Conservation (phyloP, 2,329 filamentous ascomycete species). For the Epicoccum nigrum region DNA sequence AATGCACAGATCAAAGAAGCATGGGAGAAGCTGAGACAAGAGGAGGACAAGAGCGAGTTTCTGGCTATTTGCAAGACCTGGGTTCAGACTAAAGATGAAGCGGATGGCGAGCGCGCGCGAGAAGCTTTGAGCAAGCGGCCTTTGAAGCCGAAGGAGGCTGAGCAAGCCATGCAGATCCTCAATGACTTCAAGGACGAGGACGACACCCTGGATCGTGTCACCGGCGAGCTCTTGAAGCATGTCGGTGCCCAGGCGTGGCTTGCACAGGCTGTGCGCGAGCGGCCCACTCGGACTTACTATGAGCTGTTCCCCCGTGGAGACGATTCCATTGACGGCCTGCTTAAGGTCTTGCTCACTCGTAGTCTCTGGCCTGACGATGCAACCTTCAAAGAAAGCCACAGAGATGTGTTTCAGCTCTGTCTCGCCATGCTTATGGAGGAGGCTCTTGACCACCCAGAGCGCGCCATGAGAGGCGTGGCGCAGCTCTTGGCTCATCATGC, state of each 20-base stretch:
- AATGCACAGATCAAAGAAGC: constrained; percentile 50
- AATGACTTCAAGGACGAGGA: constrained; percentile 51
- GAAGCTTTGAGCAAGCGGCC: constrained; percentile 33
- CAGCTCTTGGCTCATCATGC: constrained; percentile 63
- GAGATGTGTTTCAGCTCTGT: constrained; percentile 74
- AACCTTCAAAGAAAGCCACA: constrained; percentile 53
- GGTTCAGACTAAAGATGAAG: constrained; percentile 44
- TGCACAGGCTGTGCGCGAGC: constrained; percentile 45
- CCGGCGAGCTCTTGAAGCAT: constrained; percentile 45
- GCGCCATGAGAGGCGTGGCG: constrained; percentile 65
- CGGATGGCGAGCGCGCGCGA: constrained; percentile 50
- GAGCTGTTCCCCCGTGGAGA: constrained; percentile 54
- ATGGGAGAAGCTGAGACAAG: constrained; percentile 49
- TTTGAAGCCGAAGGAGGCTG: constrained; percentile 48
- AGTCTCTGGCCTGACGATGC: constrained; percentile 50
- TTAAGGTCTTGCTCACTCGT: constrained; percentile 51
- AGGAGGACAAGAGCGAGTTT: constrained; percentile 46
- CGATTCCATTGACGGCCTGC: constrained; percentile 53
- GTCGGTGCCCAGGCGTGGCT: constrained; percentile 49
- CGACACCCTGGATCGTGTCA: constrained; percentile 50
- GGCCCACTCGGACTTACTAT: constrained; percentile 52
- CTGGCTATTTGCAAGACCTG: constrained; percentile 44
- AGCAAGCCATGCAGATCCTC: constrained; percentile 51
- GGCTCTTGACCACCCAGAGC: constrained; percentile 73
- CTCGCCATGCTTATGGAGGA: constrained; percentile 91